Conservation (phyloP, 2,329 filamentous ascomycete species). For the Cercospora beticola region DNA sequence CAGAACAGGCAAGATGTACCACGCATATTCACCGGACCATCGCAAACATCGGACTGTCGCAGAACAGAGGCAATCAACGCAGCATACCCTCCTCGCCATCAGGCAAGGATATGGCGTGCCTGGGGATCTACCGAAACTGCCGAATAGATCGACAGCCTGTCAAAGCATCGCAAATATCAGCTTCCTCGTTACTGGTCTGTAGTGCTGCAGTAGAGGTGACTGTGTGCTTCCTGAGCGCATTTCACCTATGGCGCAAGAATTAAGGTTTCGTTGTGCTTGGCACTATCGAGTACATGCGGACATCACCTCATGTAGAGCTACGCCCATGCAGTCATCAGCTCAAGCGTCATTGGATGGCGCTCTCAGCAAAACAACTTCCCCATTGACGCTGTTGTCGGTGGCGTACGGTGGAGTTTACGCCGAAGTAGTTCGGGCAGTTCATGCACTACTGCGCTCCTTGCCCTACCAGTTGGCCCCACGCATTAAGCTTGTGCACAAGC, state of each 20-base stretch:
- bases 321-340: not conserved
- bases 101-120: not conserved
- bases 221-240: slow-evolving; percentile 1
- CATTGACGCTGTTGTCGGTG: not conserved
- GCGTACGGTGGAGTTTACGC: not conserved
- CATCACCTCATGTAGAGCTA: not conserved
- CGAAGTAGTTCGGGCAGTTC: not conserved
- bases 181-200: not conserved
- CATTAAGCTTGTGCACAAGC: slow-evolving; percentile 3
- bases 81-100: not conserved
- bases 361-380: not conserved
- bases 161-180: not conserved
- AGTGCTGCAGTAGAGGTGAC: not conserved
- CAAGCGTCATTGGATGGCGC: not conserved
- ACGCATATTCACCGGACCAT: not conserved
- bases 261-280: slow-evolving; percentile 16
- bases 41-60: not conserved
- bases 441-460: not conserved
- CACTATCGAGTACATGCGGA: not conserved
- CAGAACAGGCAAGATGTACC: slow-evolving; percentile 7
- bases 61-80: not conserved
- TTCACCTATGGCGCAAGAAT: slow-evolving; percentile 13
- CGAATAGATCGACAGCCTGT: not conserved
- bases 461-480: not conserved
- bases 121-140: not conserved